Percentiles rank a stretch among this genome's conserved stretches.
Evolutionary conservation across 192 early-diverging fungal genomes (phyloP).

Genomic region (Gaertneriomyces semiglobifer): DNA sequence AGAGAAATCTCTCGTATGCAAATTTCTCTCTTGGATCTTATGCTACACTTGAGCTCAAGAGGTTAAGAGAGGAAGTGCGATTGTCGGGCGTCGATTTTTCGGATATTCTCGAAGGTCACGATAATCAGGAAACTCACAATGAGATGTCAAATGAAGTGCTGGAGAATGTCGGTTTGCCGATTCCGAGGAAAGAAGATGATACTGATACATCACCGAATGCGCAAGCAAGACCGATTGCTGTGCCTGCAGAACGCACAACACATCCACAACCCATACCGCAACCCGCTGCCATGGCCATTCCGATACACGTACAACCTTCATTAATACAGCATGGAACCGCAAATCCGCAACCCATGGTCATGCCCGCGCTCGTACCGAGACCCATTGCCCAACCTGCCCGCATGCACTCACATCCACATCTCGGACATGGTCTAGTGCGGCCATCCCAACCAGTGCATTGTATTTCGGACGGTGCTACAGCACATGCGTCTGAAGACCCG

Average conservation of each 20-base stretch:
- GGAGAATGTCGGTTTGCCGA: neutral
- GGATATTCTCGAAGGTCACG: constrained; percentile 12
- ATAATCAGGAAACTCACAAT: neutral
- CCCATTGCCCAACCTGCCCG: too few species aligned
- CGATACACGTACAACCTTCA: too few species aligned
- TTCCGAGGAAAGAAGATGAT: neutral
- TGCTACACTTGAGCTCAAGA: constrained; percentile 36
- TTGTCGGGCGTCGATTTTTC: constrained; percentile 27
- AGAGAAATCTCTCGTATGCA: constrained; percentile 39
- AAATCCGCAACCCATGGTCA: too few species aligned
- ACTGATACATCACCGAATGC: neutral
- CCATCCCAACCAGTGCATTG: too few species aligned
- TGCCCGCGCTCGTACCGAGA: too few species aligned
- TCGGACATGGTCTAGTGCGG: too few species aligned
- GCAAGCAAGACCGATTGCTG: neutral
- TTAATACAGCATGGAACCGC: too few species aligned
- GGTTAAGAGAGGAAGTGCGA: constrained; percentile 35
- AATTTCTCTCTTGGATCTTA: constrained; percentile 46
- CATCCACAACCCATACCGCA: too few species aligned
- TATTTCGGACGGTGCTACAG: too few species aligned
- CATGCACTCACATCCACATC: too few species aligned
- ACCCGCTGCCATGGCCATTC: too few species aligned
- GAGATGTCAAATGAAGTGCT: neutral
- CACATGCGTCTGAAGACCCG: neutral
- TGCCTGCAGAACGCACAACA: neutral